phyloP scores from a whole-genome alignment of 129 eudicot genomes.

The Flaveria robusta region DNA sequence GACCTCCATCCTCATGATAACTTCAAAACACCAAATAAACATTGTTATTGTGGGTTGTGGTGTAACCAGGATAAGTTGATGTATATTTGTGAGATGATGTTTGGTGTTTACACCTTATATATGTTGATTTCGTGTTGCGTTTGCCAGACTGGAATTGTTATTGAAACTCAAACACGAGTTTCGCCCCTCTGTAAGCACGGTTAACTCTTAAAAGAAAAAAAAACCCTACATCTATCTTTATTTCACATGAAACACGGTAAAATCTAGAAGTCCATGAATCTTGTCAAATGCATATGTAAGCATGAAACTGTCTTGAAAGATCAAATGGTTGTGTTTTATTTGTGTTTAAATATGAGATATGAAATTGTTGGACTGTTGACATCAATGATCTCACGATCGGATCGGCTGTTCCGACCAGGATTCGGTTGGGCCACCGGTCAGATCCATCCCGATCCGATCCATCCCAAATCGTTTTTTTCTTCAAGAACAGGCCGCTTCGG shows the following conservation, averaged over 20 bases:
- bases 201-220: neutral
- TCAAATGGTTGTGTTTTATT: no score
- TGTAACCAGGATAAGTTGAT: slow-evolving; percentile 20
- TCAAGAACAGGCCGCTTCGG: no score
- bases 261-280: neutral
- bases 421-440: no score
- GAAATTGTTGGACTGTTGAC: no score
- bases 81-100: slow-evolving; percentile 35
- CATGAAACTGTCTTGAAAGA: neutral
- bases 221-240: neutral
- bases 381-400: no score
- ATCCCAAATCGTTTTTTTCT: no score
- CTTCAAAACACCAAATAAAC: slow-evolving; percentile 13
- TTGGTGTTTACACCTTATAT: slow-evolving; percentile 20
- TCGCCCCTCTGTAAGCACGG: neutral
- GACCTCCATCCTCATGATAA: slow-evolving; percentile 53
- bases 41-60: slow-evolving; percentile 18
- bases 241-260: neutral
- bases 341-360: no score
- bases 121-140: slow-evolving; percentile 31
- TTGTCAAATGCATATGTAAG: neutral
- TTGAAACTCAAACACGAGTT: neutral
- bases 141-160: slow-evolving; percentile 7
- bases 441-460: no score
- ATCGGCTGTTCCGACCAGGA: no score